phyloP scores from a whole-genome alignment of 176 grass and related monocot genomes.

The Eragrostis curvula region DNA sequence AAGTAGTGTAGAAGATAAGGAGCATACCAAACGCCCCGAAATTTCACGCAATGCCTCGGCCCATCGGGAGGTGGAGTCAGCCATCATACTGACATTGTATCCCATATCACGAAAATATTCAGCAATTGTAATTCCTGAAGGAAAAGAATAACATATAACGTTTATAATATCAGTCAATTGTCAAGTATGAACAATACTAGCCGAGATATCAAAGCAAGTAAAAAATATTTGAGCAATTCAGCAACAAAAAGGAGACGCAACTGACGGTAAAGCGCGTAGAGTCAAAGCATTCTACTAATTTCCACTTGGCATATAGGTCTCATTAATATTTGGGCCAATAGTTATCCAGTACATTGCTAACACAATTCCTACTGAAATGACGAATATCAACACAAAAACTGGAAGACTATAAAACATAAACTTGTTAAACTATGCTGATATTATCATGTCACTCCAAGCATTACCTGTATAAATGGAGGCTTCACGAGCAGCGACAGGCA shows the following conservation, averaged over 20 bases:
- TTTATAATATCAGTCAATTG: background rate
- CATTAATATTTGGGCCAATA: background rate
- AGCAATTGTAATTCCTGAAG: conserved; percentile 80
- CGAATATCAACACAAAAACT: background rate
- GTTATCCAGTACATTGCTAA: background rate
- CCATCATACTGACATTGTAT: conserved; percentile 99
- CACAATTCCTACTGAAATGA: background rate
- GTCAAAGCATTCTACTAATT: background rate
- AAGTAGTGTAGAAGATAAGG: background rate
- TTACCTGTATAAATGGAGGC: conserved; percentile 97
- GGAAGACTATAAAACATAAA: background rate
- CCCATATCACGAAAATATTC: conserved; percentile 98
- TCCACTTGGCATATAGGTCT: background rate
- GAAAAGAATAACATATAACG: conserved; percentile 22
- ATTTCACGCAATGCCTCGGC: conserved; percentile 85
- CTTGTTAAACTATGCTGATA: background rate
- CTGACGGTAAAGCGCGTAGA: background rate
- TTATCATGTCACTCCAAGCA: conserved; percentile 6
- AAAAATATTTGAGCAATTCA: background rate
- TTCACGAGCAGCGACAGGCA: conserved; percentile 97
- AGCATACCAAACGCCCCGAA: conserved; percentile 63
- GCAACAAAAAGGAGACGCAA: background rate
- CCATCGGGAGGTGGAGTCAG: conserved; percentile 93
- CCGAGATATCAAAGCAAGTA: no score
- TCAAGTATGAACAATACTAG: background rate